phyloP scores from a whole-genome alignment of 2,329 filamentous ascomycete genomes.

The Aspergillus glaucus region DNA sequence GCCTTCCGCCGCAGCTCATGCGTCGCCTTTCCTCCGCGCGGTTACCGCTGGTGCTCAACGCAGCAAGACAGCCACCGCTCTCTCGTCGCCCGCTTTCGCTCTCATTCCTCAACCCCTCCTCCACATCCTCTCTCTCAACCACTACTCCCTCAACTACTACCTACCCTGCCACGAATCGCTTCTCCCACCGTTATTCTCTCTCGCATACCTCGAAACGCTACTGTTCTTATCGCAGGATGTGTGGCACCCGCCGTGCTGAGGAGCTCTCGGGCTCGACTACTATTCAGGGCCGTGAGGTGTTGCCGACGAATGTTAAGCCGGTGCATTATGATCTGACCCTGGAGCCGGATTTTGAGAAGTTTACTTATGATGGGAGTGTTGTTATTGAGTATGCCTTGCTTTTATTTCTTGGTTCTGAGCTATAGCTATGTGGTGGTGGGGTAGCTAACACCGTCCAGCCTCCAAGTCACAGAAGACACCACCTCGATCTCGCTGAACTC shows the following conservation, averaged over 20 bases:
- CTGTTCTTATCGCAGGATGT: constrained; percentile 71
- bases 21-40: constrained; percentile 28
- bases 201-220: constrained; percentile 43
- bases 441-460: constrained; percentile 34
- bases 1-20: constrained; percentile 18
- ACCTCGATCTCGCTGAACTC: constrained; percentile 83
- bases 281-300: constrained; percentile 68
- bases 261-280: constrained; percentile 50
- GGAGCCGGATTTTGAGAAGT: constrained; percentile 82
- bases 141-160: constrained; percentile 17
- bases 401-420: not conserved
- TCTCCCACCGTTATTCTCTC: constrained; percentile 19
- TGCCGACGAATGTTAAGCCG: constrained; percentile 90
- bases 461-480: constrained; percentile 79
- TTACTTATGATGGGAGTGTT: constrained; percentile 79
- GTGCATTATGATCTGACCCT: constrained; percentile 84
- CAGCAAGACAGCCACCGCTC: constrained; percentile 29
- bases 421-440: not conserved
- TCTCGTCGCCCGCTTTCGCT: constrained; percentile 6
- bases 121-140: constrained; percentile 18
- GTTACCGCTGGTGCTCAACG: constrained; percentile 27
- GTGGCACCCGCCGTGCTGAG: constrained; percentile 61
- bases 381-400: constrained; percentile 61
- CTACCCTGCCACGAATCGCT: constrained; percentile 13
- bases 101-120: constrained; percentile 15